Conservation (phyloP, 176 grass and related monocot species). For the Zea luxurians region DNA sequence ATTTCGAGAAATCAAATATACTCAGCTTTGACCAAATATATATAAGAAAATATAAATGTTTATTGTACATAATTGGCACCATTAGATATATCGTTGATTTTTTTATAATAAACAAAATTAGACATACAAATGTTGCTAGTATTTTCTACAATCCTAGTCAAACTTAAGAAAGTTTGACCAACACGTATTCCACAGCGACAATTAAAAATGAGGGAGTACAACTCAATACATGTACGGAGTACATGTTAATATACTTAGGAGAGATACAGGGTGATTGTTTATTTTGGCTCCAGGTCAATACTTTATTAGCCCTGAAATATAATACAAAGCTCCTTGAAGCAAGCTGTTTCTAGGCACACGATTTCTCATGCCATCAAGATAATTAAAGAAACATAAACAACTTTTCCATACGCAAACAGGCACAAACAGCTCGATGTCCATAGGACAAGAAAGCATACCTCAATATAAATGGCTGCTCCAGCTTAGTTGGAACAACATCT, state of each 20-base stretch:
- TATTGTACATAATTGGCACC: too few species aligned
- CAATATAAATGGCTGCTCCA: constrained; percentile 72
- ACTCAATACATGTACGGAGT: background rate
- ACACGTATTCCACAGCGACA: too few species aligned
- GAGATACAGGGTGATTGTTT: background rate
- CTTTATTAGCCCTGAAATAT: background rate
- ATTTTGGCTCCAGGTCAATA: background rate
- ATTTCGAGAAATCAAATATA: too few species aligned
- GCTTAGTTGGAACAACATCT: constrained; percentile 73
- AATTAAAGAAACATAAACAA: background rate
- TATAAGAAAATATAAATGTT: too few species aligned
- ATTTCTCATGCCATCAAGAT: background rate
- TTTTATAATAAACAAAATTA: too few species aligned
- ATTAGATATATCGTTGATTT: too few species aligned
- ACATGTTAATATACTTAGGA: background rate
- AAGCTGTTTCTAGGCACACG: background rate
- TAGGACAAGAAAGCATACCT: constrained; percentile 52
- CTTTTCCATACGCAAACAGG: too few species aligned
- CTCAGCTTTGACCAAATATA: too few species aligned
- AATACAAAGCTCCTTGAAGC: constrained; percentile 4
- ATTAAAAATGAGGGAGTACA: too few species aligned
- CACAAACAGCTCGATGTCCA: background rate
- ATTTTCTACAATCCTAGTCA: too few species aligned
- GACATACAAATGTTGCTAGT: too few species aligned
- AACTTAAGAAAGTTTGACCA: too few species aligned